These are phyloP conservation scores for Brassica carinata DNA, from an alignment of 345 rosid genomes.

Conservation along the genomic window DNA sequence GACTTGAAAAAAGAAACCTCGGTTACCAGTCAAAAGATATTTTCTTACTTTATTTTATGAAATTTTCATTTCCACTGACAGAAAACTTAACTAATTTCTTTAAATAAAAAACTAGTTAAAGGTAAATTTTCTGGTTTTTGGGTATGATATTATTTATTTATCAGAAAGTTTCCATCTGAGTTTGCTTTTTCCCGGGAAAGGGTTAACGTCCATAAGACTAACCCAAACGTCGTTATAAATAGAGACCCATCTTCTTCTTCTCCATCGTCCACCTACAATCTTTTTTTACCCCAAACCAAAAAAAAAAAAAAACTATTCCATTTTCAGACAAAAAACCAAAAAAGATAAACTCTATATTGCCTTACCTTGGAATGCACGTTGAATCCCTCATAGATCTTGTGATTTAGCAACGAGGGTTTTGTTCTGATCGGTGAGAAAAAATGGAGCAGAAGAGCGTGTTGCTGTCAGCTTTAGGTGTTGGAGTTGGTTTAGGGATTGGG, in stretches of 20 bases:
- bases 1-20: slow-evolving; percentile 2
- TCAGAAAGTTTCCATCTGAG: neutral
- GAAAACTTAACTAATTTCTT: neutral
- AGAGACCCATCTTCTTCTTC: slow-evolving; percentile 30
- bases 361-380: slow-evolving; percentile 1
- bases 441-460: slow-evolving; percentile 85
- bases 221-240: slow-evolving; percentile 40
- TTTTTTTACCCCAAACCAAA: slow-evolving; percentile 3
- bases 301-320: neutral
- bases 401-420: slow-evolving; percentile 31
- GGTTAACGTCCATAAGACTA: slow-evolving; percentile 34
- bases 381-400: slow-evolving; percentile 12
- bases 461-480: slow-evolving; percentile 88
- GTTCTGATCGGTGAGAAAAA: slow-evolving; percentile 24
- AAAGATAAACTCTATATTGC: slow-evolving; percentile 5
- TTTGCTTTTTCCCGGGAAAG: slow-evolving; percentile 41
- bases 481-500: slow-evolving; percentile 86
- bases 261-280: slow-evolving; percentile 27
- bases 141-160: neutral
- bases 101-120: neutral
- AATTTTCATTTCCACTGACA: slow-evolving; percentile 1
- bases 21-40: neutral
- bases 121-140: neutral
- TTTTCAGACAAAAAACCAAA: neutral
- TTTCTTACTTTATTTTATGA: neutral